Evolutionary conservation across 331 rosid genomes (phyloP).

Genomic region (Rosa hybrid): DNA sequence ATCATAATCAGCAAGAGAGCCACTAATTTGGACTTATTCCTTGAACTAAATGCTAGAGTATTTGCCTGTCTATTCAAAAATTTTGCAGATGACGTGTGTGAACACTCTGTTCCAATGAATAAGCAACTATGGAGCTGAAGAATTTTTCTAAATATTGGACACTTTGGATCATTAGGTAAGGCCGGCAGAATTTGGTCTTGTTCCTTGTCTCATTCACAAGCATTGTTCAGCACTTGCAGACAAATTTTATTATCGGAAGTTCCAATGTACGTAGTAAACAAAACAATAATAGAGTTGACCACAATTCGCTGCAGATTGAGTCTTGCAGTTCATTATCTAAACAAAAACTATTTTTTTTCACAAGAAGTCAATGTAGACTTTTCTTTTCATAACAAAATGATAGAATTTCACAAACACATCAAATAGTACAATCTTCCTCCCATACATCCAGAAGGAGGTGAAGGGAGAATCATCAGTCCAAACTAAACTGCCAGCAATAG

Average conservation of each 20-base stretch:
- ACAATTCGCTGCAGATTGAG: too few relatives aligned
- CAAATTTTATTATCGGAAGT: too few relatives aligned
- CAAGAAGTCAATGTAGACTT: too few relatives aligned
- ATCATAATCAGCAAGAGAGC: background rate
- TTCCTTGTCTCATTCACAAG: background rate
- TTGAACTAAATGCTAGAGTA: background rate
- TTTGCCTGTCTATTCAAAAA: background rate
- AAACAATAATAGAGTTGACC: too few relatives aligned
- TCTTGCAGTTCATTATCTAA: too few relatives aligned
- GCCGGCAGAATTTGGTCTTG: background rate
- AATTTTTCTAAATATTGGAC: background rate
- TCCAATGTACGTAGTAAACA: too few relatives aligned
- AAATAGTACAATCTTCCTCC: background rate
- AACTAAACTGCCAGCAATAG: too few relatives aligned
- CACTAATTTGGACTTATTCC: background rate
- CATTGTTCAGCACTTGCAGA: background rate
- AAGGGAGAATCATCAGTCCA: background rate
- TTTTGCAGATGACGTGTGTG: background rate
- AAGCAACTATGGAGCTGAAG: background rate
- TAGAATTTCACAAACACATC: too few relatives aligned
- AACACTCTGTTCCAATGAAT: background rate
- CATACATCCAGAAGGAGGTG: too few relatives aligned
- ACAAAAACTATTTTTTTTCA: too few relatives aligned
- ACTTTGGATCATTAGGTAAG: too few relatives aligned
- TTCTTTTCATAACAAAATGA: too few relatives aligned